phyloP scores from a whole-genome alignment of 1,139 yeast genomes.

The Hemisphaericaspora lyxosophila region DNA sequence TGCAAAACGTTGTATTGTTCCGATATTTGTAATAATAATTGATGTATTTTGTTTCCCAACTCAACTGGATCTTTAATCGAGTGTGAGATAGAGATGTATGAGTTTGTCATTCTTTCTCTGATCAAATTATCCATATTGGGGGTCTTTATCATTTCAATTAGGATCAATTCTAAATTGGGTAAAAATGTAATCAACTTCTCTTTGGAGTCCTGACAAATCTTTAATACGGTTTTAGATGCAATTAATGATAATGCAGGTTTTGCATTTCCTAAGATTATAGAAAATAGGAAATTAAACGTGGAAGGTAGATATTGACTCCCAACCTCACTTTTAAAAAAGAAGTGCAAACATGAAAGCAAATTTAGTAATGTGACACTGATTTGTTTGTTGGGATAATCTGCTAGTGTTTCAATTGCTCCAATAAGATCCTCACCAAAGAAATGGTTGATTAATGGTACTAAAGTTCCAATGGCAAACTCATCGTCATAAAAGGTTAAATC shows the following conservation, averaged over 20 bases:
- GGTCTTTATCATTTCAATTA: slow-evolving; percentile 53
- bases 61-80: slow-evolving; percentile 44
- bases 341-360: slow-evolving; percentile 51
- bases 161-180: slow-evolving; percentile 51
- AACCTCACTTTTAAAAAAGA: slow-evolving; percentile 43
- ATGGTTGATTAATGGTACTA: slow-evolving; percentile 27
- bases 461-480: slow-evolving; percentile 16
- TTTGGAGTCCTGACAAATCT: slow-evolving; percentile 62
- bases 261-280: slow-evolving; percentile 25
- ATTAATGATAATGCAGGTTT: slow-evolving; percentile 32
- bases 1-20: slow-evolving; percentile 6
- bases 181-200: slow-evolving; percentile 44
- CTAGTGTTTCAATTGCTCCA: slow-evolving; percentile 17
- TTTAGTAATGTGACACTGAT: slow-evolving; percentile 14
- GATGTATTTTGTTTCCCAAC: slow-evolving; percentile 23
- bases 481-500: slow-evolving; percentile 48
- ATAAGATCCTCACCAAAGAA: slow-evolving; percentile 29
- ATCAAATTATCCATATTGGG: slow-evolving; percentile 48
- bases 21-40: slow-evolving; percentile 22
- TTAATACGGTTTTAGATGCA: slow-evolving; percentile 60
- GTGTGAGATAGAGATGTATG: slow-evolving; percentile 63
- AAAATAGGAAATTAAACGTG: slow-evolving; percentile 50
- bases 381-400: slow-evolving; percentile 11
- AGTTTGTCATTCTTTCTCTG: slow-evolving; percentile 59
- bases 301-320: slow-evolving; percentile 43